Percentiles rank a stretch among this genome's conserved stretches.
Evolutionary conservation across 2,329 filamentous ascomycete species (phyloP).

Genomic region (Talaromyces verruculosus): DNA sequence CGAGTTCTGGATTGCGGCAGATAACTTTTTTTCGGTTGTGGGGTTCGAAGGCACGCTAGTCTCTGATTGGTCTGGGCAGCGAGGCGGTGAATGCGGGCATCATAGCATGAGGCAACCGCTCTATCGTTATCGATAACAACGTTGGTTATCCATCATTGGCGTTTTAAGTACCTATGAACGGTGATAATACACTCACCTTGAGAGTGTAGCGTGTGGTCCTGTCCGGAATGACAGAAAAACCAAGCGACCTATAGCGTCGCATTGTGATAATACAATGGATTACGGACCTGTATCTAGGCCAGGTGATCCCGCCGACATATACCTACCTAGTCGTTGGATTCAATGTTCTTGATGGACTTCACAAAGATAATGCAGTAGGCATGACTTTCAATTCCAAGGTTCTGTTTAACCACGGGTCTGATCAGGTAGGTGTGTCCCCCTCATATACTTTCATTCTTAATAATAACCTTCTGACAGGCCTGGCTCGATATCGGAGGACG

Average conservation of each 20-base stretch:
- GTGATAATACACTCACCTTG: not conserved
- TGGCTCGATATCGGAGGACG: conserved; percentile 25
- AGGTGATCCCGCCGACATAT: not conserved
- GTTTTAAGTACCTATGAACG: too few species aligned
- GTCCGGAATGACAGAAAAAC: not conserved
- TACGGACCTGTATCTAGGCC: not conserved
- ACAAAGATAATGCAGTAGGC: not conserved
- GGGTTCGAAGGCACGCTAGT: conserved; percentile 17
- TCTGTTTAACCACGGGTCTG: not conserved
- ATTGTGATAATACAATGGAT: not conserved
- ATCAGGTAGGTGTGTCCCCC: not conserved
- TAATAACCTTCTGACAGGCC: not conserved
- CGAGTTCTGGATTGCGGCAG: not conserved
- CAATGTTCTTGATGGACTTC: not conserved
- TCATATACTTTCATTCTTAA: not conserved
- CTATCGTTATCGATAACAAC: conserved; percentile 1
- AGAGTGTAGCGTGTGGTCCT: not conserved
- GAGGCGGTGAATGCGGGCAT: conserved; percentile 10
- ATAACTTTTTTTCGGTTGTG: conserved; percentile 21
- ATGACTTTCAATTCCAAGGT: not conserved
- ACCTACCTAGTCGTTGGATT: not conserved
- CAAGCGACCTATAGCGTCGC: too few species aligned
- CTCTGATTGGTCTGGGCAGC: not conserved
- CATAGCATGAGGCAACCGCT: not conserved
- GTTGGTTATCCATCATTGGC: not conserved